Evolutionary conservation across 495 filamentous ascomycete genomes (phyloP).

Genomic region (Trypethelium eluteriae): DNA sequence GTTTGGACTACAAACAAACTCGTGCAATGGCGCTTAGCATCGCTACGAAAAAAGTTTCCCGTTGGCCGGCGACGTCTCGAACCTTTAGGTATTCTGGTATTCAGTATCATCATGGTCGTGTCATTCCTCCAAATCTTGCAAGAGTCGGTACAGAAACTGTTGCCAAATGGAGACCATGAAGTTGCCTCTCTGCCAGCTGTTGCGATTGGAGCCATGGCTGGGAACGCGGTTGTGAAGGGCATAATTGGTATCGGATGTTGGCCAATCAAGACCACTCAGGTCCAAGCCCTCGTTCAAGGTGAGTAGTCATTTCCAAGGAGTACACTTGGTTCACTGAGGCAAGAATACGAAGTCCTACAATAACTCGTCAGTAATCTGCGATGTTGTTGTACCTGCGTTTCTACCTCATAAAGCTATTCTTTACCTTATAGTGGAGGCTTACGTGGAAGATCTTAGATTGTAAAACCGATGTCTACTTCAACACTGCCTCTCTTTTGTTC

Average conservation of each 20-base stretch:
- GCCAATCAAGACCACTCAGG: slow-evolving; percentile 44
- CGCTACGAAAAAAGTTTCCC: slow-evolving; percentile 39
- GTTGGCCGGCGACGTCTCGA: slow-evolving; percentile 42
- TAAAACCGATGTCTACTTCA: slow-evolving; percentile 47
- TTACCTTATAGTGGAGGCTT: neutral
- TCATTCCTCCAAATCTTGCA: slow-evolving; percentile 45
- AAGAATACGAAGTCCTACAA: too few species aligned
- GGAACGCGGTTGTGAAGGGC: slow-evolving; percentile 42
- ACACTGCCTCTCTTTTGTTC: slow-evolving; percentile 44
- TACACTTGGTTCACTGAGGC: neutral
- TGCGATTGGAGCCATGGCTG: slow-evolving; percentile 39
- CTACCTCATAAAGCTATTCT: neutral
- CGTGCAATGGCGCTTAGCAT: slow-evolving; percentile 39
- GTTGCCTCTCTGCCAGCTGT: slow-evolving; percentile 32
- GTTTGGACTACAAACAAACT: slow-evolving; percentile 43
- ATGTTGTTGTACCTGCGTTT: too few species aligned
- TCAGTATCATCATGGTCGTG: slow-evolving; percentile 39
- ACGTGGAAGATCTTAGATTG: slow-evolving; percentile 29
- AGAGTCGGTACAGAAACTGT: slow-evolving; percentile 40
- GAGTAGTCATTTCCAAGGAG: neutral
- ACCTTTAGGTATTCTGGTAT: slow-evolving; percentile 38
- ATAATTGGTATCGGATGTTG: slow-evolving; percentile 42
- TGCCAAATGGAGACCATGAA: slow-evolving; percentile 34
- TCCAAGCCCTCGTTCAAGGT: slow-evolving; percentile 45
- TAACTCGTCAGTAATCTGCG: too few species aligned